phyloP scores from a whole-genome alignment of 2,329 filamentous ascomycete species.

The Calonectria pseudoreteaudii region DNA sequence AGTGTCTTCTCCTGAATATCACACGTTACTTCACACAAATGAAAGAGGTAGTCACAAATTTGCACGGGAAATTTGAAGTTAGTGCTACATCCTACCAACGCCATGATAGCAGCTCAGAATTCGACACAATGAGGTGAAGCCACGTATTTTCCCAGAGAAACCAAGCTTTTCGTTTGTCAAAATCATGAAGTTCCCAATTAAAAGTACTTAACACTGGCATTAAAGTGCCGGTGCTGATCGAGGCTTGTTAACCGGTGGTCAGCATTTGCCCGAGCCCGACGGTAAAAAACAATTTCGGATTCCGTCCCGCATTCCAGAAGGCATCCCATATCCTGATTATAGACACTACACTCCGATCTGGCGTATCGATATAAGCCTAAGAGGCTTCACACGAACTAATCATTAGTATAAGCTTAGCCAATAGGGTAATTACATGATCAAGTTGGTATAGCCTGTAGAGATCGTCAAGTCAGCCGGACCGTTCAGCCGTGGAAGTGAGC shows the following conservation, averaged over 20 bases:
- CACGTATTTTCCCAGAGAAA: not conserved
- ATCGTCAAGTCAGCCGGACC: not conserved
- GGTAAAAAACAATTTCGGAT: not conserved
- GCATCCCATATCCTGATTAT: not conserved
- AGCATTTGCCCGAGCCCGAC: conserved; percentile 9
- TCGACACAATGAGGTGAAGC: no score
- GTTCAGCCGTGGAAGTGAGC: not conserved
- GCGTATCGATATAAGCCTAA: not conserved
- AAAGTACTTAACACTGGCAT: not conserved
- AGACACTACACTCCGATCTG: not conserved
- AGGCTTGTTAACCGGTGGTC: not conserved
- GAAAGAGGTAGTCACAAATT: no score
- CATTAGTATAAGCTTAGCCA: not conserved
- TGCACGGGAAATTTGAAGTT: no score
- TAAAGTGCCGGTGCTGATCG: not conserved
- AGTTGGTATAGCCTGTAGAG: not conserved
- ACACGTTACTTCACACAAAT: no score
- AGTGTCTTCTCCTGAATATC: no score
- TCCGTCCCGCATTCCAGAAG: not conserved
- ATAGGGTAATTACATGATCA: not conserved
- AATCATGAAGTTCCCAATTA: not conserved
- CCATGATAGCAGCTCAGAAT: no score
- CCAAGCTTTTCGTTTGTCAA: not conserved
- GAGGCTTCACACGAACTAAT: not conserved
- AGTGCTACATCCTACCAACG: no score